Evolutionary conservation across 345 rosid species (phyloP), one percentile per base, ranked within the genome.

Genomic region (Ceriops tagal): DNA sequence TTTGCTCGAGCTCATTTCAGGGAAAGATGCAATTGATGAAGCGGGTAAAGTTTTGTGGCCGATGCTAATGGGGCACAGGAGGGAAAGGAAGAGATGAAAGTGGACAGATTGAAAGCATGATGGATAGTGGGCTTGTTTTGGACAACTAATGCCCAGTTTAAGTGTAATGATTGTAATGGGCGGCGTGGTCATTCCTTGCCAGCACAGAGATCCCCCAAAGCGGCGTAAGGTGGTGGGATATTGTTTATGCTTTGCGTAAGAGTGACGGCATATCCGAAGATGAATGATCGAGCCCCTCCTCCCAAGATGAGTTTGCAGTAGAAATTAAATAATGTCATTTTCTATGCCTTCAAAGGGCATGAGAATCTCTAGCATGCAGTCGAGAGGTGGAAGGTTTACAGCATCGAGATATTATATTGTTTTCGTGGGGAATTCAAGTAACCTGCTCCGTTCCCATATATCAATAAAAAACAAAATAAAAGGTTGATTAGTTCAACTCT

Each of bases 161-260:
- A 82, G 85, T 72, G 79, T 83, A 39, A 78, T 78, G 75, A 81
- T 47, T 79, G 82, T 84, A 56, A 34, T 8, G 37, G 37, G 68
- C 79, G 86, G 43, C 52, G 34, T 87, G 52, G 91, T 87, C 19
- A 53, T 75, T 57, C 83, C 86, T 71, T 89, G 88, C 71, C 9
- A 85, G 72, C 73, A 74, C 39, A 82, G 39, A 58, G 89, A 89
- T 62, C 87, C 87, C 53, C 32, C 75, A 1, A 83, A 58, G 76
- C 75, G 91, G 78, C 89, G 89, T 13, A 81, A 77, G 62, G 87
- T 87, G 91, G 83, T 87, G 24, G 79, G 89, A 85, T 46, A 81
- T 87, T 58, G 89, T 85, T 30, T 85, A 89, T 72, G 83, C 88
- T 47, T 66, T 89, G 71, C 62, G 77, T 59, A 87, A 83, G 81